These are phyloP conservation scores for Bondarzewia mesenterica DNA, from an alignment of 1,284 basidiomycete genomes.

Conservation along the genomic window DNA sequence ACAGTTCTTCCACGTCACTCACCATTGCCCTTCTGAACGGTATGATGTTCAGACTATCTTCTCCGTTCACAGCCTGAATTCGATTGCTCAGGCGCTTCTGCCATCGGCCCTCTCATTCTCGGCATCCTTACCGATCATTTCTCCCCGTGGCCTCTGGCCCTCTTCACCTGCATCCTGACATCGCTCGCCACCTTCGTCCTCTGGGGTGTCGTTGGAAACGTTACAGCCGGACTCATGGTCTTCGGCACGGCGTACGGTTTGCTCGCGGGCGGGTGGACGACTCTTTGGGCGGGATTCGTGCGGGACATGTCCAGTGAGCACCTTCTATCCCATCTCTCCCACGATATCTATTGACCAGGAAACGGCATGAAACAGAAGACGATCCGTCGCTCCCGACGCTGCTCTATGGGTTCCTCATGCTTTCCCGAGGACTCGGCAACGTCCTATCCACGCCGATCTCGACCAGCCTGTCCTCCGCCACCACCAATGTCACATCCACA, in stretches of 20 bases:
- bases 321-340: too few relatives aligned
- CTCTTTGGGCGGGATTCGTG: slow-evolving; percentile 19
- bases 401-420: slow-evolving; percentile 28
- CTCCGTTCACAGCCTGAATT: background rate
- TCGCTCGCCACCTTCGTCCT: slow-evolving; percentile 20
- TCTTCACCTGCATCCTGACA: slow-evolving; percentile 13
- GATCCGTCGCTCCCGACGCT: slow-evolving; percentile 26
- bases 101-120: slow-evolving; percentile 24
- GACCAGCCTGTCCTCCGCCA: slow-evolving; percentile 13
- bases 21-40: slow-evolving; percentile 13
- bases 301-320: slow-evolving; percentile 15
- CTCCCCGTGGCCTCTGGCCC: slow-evolving; percentile 24
- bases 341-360: background rate
- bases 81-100: slow-evolving; percentile 13
- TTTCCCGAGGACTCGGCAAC: slow-evolving; percentile 32
- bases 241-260: slow-evolving; percentile 19
- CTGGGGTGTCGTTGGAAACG: slow-evolving; percentile 20
- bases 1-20: slow-evolving; percentile 7
- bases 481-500: background rate
- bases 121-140: slow-evolving; percentile 29
- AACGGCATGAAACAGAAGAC: slow-evolving; percentile 22
- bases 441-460: slow-evolving; percentile 35
- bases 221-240: slow-evolving; percentile 16
- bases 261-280: slow-evolving; percentile 20
- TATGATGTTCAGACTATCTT: background rate